phyloP scores from a whole-genome alignment of 2,329 filamentous ascomycete genomes.

The Emergomyces pasteurianus region DNA sequence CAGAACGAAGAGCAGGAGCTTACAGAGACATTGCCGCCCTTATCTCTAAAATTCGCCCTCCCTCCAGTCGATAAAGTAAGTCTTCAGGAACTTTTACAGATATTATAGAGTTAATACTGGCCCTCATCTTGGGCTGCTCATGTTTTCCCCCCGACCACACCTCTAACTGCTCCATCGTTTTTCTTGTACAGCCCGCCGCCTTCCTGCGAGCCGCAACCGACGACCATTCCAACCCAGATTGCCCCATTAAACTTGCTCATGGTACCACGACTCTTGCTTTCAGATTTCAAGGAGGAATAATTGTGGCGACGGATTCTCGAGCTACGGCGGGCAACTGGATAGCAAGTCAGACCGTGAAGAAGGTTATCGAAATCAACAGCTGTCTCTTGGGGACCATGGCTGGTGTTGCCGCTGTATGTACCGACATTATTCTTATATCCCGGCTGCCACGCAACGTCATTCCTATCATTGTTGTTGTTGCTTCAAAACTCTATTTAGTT shows the following conservation, averaged over 20 bases:
- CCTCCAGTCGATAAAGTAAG: constrained; percentile 82
- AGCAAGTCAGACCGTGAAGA: constrained; percentile 98
- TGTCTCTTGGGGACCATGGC: constrained; percentile 95
- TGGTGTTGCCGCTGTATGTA: constrained; percentile 74
- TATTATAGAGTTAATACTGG: background rate
- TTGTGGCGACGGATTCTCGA: constrained; percentile 94
- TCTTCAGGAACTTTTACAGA: constrained; percentile 7
- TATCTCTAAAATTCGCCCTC: constrained; percentile 89
- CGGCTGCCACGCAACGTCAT: background rate
- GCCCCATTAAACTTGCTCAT: constrained; percentile 98
- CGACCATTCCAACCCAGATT: constrained; percentile 91
- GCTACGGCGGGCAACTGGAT: constrained; percentile 99
- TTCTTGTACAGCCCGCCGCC: constrained; percentile 61
- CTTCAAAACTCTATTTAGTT: background rate
- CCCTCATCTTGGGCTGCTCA: background rate
- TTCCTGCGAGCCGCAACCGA: constrained; percentile 97
- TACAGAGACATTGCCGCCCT: constrained; percentile 56
- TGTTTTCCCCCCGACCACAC: background rate
- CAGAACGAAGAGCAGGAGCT: constrained; percentile 65
- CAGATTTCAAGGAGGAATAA: constrained; percentile 95
- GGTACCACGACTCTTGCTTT: constrained; percentile 97
- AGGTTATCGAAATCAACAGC: constrained; percentile 97
- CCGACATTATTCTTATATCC: background rate
- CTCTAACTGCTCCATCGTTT: background rate
- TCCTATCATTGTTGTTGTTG: background rate